A percentile compares a stretch with the other conserved stretches of the same genome.
Evolutionary conservation across 2,329 filamentous ascomycete genomes (phyloP).

Genomic region (Aschersonia sp.): DNA sequence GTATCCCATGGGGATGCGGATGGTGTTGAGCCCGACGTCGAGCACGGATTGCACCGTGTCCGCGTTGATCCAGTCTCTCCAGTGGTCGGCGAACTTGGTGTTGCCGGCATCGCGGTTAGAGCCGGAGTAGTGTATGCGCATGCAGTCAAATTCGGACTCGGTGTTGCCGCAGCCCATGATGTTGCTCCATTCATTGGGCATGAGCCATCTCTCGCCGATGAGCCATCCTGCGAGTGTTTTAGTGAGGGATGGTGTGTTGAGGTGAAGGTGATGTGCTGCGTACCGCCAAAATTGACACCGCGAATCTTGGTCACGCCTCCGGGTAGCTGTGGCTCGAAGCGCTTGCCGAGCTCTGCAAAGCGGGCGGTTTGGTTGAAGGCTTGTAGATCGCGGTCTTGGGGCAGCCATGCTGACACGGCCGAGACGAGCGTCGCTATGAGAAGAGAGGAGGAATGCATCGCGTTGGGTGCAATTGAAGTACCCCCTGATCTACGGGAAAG

Average conservation of each 20-base stretch:
- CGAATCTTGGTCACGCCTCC: slow-evolving; percentile 24
- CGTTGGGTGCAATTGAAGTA: too few relatives aligned
- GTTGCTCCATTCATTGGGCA: slow-evolving; percentile 23
- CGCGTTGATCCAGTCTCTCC: slow-evolving; percentile 15
- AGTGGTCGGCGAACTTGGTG: slow-evolving; percentile 30
- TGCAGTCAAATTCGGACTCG: slow-evolving; percentile 37
- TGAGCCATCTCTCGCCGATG: slow-evolving; percentile 38
- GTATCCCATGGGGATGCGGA: slow-evolving; percentile 39
- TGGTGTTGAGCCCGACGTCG: slow-evolving; percentile 38
- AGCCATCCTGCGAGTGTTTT: slow-evolving; percentile 12
- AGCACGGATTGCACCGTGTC: slow-evolving; percentile 28
- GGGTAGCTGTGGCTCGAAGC: slow-evolving; percentile 13
- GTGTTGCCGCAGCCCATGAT: slow-evolving; percentile 28
- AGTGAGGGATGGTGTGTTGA: too few relatives aligned
- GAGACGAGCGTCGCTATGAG: slow-evolving; percentile 10
- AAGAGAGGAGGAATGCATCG: slow-evolving; percentile 5
- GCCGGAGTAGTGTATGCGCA: slow-evolving; percentile 15
- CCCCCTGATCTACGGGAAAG: too few relatives aligned
- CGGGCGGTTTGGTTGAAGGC: slow-evolving; percentile 18
- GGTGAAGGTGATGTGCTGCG: too few relatives aligned
- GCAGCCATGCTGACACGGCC: slow-evolving; percentile 13
- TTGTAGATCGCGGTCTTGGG: slow-evolving; percentile 14
- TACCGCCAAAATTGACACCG: slow-evolving; percentile 37
- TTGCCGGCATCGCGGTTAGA: slow-evolving; percentile 24
- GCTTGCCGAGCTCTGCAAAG: slow-evolving; percentile 16